Conservation (phyloP, 2,329 filamentous ascomycete genomes). For the Fusarium metavorans region DNA sequence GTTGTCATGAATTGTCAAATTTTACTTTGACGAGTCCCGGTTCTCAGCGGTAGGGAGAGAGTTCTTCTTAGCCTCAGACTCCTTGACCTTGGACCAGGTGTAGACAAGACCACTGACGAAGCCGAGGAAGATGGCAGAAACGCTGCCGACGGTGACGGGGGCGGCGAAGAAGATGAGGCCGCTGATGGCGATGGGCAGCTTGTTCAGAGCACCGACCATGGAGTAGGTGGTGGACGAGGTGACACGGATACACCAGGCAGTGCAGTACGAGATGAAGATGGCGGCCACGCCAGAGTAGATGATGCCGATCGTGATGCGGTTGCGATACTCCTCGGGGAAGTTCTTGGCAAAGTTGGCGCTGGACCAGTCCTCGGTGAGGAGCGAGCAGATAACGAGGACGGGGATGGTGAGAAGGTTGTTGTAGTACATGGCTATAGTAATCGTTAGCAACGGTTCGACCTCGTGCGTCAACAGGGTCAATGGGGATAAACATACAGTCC, state of each 20-base stretch:
- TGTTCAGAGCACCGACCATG: conserved; percentile 98
- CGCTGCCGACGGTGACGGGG: conserved; percentile 90
- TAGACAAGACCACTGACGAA: conserved; percentile 95
- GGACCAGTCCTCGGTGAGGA: conserved; percentile 94
- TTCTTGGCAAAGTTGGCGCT: conserved; percentile 84
- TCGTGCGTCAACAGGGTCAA: neutral
- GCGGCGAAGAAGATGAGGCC: conserved; percentile 96
- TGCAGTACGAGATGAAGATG: conserved; percentile 98
- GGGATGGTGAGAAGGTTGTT: conserved; percentile 98
- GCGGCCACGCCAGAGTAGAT: conserved; percentile 92
- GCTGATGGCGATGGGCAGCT: conserved; percentile 92
- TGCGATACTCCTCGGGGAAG: conserved; percentile 85
- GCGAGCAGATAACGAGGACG: conserved; percentile 83
- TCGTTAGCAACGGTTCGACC: conserved; percentile 44
- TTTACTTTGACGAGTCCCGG: conserved; percentile 32
- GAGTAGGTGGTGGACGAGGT: conserved; percentile 98
- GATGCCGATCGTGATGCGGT: conserved; percentile 86
- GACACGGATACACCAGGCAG: conserved; percentile 97
- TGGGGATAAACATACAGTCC: conserved; percentile 79
- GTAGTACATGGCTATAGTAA: conserved; percentile 91
- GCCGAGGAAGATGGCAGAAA: conserved; percentile 92
- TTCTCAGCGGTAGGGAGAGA: conserved; percentile 71
- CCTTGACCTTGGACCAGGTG: conserved; percentile 72
- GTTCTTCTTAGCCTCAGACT: conserved; percentile 65
- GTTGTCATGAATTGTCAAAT: neutral